A percentile compares a stretch with the other conserved stretches of the same genome.
phyloP scores from a whole-genome alignment of 352 stramenopile species.

The Thalassiosira pacifica region DNA sequence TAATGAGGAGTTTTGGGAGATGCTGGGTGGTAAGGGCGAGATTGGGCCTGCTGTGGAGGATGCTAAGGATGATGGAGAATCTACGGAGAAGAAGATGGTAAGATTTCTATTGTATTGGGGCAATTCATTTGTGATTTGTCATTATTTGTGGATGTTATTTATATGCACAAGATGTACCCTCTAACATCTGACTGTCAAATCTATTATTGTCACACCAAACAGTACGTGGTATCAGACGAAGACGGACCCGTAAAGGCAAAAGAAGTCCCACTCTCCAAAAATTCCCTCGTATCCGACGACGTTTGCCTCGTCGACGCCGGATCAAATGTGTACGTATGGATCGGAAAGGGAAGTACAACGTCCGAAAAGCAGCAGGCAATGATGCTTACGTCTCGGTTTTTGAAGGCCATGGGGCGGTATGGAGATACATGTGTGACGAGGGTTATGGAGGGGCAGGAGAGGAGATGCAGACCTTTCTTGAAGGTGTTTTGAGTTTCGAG shows the following conservation, averaged over 20 bases:
- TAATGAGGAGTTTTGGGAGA: constrained; percentile 91
- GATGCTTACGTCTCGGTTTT: constrained; percentile 89
- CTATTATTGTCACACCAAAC: no score
- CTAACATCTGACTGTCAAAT: no score
- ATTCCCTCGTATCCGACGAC: constrained; percentile 89
- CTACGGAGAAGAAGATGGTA: constrained; percentile 83
- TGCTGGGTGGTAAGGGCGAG: constrained; percentile 89
- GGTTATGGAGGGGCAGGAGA: constrained; percentile 86
- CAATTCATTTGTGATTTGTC: no score
- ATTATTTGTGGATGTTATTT: no score
- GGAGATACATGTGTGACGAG: constrained; percentile 88
- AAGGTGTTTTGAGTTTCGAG: constrained; percentile 51
- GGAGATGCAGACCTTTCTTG: constrained; percentile 25
- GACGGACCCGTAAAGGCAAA: constrained; percentile 53
- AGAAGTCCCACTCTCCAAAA: constrained; percentile 88
- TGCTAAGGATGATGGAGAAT: constrained; percentile 81
- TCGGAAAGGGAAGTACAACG: constrained; percentile 89
- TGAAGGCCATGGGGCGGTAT: constrained; percentile 79
- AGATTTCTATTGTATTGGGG: no score
- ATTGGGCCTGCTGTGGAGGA: constrained; percentile 78
- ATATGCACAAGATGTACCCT: no score
- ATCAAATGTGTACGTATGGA: constrained; percentile 92
- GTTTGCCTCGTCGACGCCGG: constrained; percentile 94
- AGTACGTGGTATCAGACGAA: constrained; percentile 52
- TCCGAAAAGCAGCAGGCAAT: constrained; percentile 91